These are phyloP conservation scores for Cubamyces sp. DNA, from an alignment of 768 basidiomycete species.

Conservation along the genomic window DNA sequence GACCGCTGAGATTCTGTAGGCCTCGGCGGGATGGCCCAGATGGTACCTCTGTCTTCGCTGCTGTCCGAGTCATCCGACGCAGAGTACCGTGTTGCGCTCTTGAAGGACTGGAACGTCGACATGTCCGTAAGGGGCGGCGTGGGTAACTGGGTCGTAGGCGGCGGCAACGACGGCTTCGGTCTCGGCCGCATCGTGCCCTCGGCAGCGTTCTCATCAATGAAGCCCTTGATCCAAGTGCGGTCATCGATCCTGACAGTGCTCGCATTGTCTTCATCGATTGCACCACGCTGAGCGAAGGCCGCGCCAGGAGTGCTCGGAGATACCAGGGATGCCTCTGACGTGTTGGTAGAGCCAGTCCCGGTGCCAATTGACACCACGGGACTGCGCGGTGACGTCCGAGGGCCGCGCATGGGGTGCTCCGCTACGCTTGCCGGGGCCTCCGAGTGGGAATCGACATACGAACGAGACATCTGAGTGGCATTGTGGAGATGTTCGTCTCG, in stretches of 20 bases:
- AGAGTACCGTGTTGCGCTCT: slow-evolving; percentile 31
- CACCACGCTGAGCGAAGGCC: slow-evolving; percentile 14
- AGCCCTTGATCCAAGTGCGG: slow-evolving; percentile 19
- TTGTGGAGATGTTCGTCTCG: not conserved
- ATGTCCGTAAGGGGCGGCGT: slow-evolving; percentile 16
- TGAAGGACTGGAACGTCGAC: slow-evolving; percentile 14
- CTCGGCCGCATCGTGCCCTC: slow-evolving; percentile 22
- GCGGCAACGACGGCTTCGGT: slow-evolving; percentile 4
- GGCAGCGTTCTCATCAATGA: slow-evolving; percentile 27
- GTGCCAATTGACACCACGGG: slow-evolving; percentile 53
- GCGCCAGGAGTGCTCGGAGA: slow-evolving; percentile 12
- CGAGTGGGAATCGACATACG: slow-evolving; percentile 8
- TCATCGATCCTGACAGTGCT: slow-evolving; percentile 19
- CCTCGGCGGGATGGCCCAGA: slow-evolving; percentile 49
- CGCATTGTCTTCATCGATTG: slow-evolving; percentile 20
- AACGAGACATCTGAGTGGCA: slow-evolving; percentile 3
- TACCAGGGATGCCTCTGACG: slow-evolving; percentile 4
- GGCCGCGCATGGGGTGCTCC: slow-evolving; percentile 14
- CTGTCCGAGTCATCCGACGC: slow-evolving; percentile 50
- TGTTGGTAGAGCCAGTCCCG: slow-evolving; percentile 38
- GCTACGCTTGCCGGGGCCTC: not conserved
- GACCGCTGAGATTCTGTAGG: slow-evolving; percentile 9
- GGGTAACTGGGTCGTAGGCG: slow-evolving; percentile 13
- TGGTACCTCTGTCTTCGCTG: slow-evolving; percentile 46
- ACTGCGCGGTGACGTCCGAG: slow-evolving; percentile 59